These are phyloP conservation scores for Alternaria hordeiaustralica DNA, from an alignment of 2,329 filamentous ascomycete species.

Conservation along the genomic window DNA sequence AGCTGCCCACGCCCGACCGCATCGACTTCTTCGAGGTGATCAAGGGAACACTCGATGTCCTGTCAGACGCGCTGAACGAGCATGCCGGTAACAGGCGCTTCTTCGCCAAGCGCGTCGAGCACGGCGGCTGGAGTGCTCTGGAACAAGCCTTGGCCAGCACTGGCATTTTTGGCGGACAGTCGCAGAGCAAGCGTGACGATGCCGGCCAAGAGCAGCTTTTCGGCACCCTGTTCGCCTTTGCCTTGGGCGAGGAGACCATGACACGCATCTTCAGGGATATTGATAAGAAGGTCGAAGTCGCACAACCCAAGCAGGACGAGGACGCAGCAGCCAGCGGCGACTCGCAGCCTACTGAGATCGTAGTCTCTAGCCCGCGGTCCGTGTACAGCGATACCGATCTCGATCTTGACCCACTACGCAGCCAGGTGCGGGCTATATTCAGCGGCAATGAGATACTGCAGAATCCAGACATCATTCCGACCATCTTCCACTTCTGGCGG, in stretches of 20 bases:
- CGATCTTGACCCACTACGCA: slow-evolving; percentile 37
- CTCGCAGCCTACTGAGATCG: slow-evolving; percentile 24
- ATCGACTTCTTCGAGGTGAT: slow-evolving; percentile 71
- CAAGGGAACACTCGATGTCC: slow-evolving; percentile 72
- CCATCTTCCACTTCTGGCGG: slow-evolving; percentile 49
- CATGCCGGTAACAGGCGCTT: slow-evolving; percentile 89
- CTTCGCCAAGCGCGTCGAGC: slow-evolving; percentile 77
- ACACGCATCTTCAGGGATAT: slow-evolving; percentile 67
- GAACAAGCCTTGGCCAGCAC: slow-evolving; percentile 75
- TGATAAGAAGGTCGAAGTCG: slow-evolving; percentile 34
- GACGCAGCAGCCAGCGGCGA: slow-evolving; percentile 5
- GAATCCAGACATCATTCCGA: slow-evolving; percentile 50
- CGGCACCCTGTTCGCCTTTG: slow-evolving; percentile 81
- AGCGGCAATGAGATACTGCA: slow-evolving; percentile 50
- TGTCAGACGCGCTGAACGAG: slow-evolving; percentile 76
- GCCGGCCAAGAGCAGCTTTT: slow-evolving; percentile 73
- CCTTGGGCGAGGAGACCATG: slow-evolving; percentile 77
- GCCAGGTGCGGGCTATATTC: slow-evolving; percentile 43
- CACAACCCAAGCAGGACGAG: slow-evolving; percentile 18
- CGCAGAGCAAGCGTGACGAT: slow-evolving; percentile 42
- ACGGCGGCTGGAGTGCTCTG: slow-evolving; percentile 78
- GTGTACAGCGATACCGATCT: slow-evolving; percentile 34
- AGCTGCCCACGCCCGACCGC: slow-evolving; percentile 67
- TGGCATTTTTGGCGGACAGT: slow-evolving; percentile 54
- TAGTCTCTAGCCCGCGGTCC: slow-evolving; percentile 36